These are phyloP conservation scores for Stephania japonica DNA, from an alignment of 164 flowering plant species.

Conservation along the genomic window DNA sequence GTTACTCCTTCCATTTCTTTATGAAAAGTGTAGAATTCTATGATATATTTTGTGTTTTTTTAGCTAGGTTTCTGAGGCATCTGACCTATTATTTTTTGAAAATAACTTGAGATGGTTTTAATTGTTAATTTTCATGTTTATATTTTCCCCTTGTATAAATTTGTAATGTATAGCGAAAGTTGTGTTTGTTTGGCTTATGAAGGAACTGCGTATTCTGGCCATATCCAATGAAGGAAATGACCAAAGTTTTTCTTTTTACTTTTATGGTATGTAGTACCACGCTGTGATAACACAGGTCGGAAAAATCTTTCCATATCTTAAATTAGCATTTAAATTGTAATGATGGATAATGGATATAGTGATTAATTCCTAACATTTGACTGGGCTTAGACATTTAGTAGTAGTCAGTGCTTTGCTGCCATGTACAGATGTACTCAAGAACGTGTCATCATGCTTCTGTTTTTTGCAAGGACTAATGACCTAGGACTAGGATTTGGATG, in stretches of 20 bases:
- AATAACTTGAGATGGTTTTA: background rate
- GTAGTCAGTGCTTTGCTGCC: no score
- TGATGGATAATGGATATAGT: no score
- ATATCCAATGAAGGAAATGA: background rate
- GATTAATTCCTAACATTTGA: no score
- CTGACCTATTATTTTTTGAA: background rate
- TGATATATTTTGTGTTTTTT: no score
- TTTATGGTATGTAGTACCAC: background rate
- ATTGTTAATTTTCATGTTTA: background rate
- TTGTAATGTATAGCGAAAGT: background rate
- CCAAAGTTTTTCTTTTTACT: background rate
- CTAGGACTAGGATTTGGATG: no score
- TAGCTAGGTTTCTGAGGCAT: background rate
- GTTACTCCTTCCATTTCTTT: slow-evolving; percentile 5
- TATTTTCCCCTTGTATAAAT: background rate
- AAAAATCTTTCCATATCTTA: no score
- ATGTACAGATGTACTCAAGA: no score
- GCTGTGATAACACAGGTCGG: no score
- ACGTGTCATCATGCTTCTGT: no score
- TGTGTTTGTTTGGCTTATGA: background rate
- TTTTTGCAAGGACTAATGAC: no score
- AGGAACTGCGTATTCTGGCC: background rate
- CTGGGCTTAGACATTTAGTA: no score
- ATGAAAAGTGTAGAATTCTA: background rate
- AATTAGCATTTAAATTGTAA: no score